Conservation (phyloP, 257 asterid genomes). For the Gynochthodes officinalis region DNA sequence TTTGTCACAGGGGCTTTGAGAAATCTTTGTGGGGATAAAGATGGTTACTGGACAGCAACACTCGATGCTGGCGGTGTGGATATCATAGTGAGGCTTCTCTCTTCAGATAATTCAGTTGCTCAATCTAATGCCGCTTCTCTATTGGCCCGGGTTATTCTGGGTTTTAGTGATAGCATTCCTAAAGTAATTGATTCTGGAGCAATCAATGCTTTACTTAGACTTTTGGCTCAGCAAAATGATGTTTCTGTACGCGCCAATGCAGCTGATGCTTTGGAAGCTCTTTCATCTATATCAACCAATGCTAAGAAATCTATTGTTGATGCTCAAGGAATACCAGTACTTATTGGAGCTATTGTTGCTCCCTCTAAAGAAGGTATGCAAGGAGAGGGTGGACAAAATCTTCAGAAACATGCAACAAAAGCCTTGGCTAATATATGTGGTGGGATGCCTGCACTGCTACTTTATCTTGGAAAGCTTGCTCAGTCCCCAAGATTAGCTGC, state of each 20-base stretch:
- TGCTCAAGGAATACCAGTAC: slow-evolving; percentile 60
- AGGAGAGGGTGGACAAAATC: slow-evolving; percentile 70
- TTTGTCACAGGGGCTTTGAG: slow-evolving; percentile 72
- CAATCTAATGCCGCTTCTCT: slow-evolving; percentile 92
- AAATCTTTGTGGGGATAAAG: slow-evolving; percentile 86
- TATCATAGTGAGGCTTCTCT: slow-evolving; percentile 63
- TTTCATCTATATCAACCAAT: slow-evolving; percentile 58
- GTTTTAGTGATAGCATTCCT: slow-evolving; percentile 58
- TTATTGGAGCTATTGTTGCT: slow-evolving; percentile 73
- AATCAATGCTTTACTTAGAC: slow-evolving; percentile 53
- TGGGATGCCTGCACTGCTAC: slow-evolving; percentile 59
- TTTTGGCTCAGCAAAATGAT: slow-evolving; percentile 56
- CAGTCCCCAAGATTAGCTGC: slow-evolving; percentile 81
- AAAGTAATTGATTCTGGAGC: slow-evolving; percentile 72
- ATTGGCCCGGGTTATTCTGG: slow-evolving; percentile 59
- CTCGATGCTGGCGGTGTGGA: slow-evolving; percentile 88
- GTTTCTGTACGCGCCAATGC: slow-evolving; percentile 76
- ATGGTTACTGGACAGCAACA: slow-evolving; percentile 68
- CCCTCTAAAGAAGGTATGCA: slow-evolving; percentile 83
- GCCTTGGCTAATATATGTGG: slow-evolving; percentile 75
- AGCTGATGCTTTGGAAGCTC: slow-evolving; percentile 79
- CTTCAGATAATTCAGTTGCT: slow-evolving; percentile 55
- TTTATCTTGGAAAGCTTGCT: slow-evolving; percentile 78
- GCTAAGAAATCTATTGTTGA: slow-evolving; percentile 60
- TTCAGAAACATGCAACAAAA: slow-evolving; percentile 60